phyloP scores from a whole-genome alignment of 306 rosid species.

The Potentilla sterilis region DNA sequence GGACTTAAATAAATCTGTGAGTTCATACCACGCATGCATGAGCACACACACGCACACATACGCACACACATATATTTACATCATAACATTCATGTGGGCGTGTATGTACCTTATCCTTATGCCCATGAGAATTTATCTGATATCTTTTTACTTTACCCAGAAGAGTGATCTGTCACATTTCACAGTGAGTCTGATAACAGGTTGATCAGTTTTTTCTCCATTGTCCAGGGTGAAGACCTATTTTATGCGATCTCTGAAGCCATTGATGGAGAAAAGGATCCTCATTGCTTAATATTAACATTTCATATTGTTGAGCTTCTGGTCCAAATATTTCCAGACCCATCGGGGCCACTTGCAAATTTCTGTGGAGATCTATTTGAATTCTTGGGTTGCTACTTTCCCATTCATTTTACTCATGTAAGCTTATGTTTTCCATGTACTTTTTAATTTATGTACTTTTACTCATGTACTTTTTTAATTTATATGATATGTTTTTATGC shows the following conservation, averaged over 20 bases:
- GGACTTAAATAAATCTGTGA: not conserved
- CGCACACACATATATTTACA: not conserved
- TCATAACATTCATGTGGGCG: not conserved
- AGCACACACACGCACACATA: too few relatives aligned
- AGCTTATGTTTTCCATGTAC: conserved; percentile 32
- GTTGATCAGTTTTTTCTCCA: conserved; percentile 27
- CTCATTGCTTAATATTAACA: conserved; percentile 71
- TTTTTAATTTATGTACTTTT: conserved; percentile 18
- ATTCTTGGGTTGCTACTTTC: conserved; percentile 80
- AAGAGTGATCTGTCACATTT: not conserved
- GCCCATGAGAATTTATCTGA: not conserved
- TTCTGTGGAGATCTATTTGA: conserved; percentile 66
- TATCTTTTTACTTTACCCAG: conserved; percentile 1
- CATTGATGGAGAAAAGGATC: conserved; percentile 87
- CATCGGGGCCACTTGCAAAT: conserved; percentile 67
- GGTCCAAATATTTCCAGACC: conserved; percentile 65
- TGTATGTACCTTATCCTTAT: not conserved
- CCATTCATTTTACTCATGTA: conserved; percentile 97
- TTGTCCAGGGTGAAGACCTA: conserved; percentile 71
- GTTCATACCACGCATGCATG: not conserved
- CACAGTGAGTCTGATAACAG: not conserved
- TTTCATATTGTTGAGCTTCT: conserved; percentile 62
- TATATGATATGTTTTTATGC: conserved; percentile 15
- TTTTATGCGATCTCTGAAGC: conserved; percentile 80
- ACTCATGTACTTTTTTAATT: conserved; percentile 1